A percentile compares a stretch with the other conserved stretches of the same genome.
phyloP scores from a whole-genome alignment of 148 eudicot species.

The Amaranthus palmeri region DNA sequence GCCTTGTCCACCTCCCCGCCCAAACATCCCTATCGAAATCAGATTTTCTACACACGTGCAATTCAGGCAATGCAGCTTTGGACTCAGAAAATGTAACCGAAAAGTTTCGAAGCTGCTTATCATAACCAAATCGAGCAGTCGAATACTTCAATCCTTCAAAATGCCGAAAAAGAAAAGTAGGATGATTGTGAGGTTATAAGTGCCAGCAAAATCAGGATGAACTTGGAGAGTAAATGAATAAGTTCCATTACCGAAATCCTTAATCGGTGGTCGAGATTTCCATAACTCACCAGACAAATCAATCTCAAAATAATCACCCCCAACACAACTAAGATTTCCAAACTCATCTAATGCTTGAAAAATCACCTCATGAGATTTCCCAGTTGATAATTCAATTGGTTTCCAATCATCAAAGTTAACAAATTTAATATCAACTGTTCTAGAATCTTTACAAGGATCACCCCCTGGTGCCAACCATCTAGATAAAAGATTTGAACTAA shows the following conservation, averaged over 20 bases:
- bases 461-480: slow-evolving; percentile 62
- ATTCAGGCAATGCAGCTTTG: slow-evolving; percentile 29
- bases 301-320: slow-evolving; percentile 89
- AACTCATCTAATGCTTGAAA: slow-evolving; percentile 76
- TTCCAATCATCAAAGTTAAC: slow-evolving; percentile 40
- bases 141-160: slow-evolving; percentile 71
- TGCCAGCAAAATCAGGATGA: slow-evolving; percentile 77
- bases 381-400: slow-evolving; percentile 40
- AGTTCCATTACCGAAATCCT: slow-evolving; percentile 73
- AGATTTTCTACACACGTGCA: slow-evolving; percentile 41
- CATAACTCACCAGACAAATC: slow-evolving; percentile 66
- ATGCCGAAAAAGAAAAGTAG: slow-evolving; percentile 73
- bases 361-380: slow-evolving; percentile 58
- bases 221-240: slow-evolving; percentile 71
- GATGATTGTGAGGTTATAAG: slow-evolving; percentile 59
- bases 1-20: slow-evolving; percentile 97
- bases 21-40: slow-evolving; percentile 61
- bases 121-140: slow-evolving; percentile 52
- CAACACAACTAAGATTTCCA: slow-evolving; percentile 55
- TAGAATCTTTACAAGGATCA: slow-evolving; percentile 52
- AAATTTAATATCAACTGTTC: slow-evolving; percentile 54
- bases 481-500: slow-evolving; percentile 47
- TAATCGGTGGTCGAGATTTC: slow-evolving; percentile 78
- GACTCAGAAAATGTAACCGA: slow-evolving; percentile 44
- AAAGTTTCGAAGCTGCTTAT: slow-evolving; percentile 46